Conservation (phyloP, 2,329 filamentous ascomycete genomes). For the Coniochaeta sp. region DNA sequence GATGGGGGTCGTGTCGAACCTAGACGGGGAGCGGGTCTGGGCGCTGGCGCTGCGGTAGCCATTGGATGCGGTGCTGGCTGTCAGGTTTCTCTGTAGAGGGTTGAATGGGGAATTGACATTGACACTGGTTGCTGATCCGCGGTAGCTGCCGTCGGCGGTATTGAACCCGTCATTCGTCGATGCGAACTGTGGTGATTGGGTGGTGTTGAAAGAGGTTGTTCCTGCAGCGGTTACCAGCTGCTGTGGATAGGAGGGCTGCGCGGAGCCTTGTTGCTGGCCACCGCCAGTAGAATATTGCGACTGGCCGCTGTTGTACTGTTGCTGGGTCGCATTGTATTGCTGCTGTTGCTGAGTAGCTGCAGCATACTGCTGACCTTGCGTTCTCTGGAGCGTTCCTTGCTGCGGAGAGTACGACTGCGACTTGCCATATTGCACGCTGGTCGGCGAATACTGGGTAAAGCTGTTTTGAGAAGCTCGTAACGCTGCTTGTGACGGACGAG, state of each 20-base stretch:
- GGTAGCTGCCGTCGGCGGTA: constrained; percentile 14
- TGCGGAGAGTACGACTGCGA: constrained; percentile 14
- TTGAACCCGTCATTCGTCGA: constrained; percentile 12
- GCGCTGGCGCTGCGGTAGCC: constrained; percentile 10
- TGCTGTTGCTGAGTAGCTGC: constrained; percentile 8
- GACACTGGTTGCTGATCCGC: constrained; percentile 10
- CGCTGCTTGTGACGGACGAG: constrained; percentile 14
- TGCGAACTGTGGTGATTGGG: constrained; percentile 18
- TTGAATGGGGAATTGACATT: constrained; percentile 12
- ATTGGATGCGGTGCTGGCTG: constrained; percentile 8
- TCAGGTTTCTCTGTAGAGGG: constrained; percentile 12
- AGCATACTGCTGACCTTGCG: constrained; percentile 12
- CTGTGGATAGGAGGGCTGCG: constrained; percentile 18
- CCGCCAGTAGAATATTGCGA: constrained; percentile 10
- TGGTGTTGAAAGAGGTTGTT: constrained; percentile 14
- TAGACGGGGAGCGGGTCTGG: constrained; percentile 6
- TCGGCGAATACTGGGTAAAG: constrained; percentile 11
- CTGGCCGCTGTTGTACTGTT: constrained; percentile 9
- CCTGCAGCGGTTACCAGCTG: constrained; percentile 14
- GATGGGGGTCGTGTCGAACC: neutral
- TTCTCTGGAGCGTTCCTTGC: constrained; percentile 9
- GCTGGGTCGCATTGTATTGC: constrained; percentile 10
- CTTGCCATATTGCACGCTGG: constrained; percentile 10
- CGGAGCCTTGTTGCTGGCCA: constrained; percentile 13
- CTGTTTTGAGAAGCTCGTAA: constrained; percentile 9